Conservation (phyloP, 192 early-diverging fungal species). For the Coemansia sp. region DNA sequence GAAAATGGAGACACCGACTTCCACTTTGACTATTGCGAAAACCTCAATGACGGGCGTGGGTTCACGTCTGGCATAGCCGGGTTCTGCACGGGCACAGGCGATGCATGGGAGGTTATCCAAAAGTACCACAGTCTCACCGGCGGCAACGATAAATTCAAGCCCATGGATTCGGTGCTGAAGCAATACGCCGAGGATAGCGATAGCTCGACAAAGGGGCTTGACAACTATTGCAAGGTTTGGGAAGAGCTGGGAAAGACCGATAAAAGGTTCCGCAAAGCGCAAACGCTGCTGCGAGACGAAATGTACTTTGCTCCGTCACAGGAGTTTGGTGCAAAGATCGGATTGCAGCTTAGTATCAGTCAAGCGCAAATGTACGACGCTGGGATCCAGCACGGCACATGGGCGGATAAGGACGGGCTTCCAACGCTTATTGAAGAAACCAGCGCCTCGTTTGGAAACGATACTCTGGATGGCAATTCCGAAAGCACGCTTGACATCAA, state of each 20-base stretch:
- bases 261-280: slow-evolving; percentile 36
- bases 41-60: slow-evolving; percentile 54
- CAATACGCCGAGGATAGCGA: slow-evolving; percentile 14
- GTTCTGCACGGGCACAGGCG: slow-evolving; percentile 48
- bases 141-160: slow-evolving; percentile 34
- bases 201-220: slow-evolving; percentile 29
- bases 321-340: slow-evolving; percentile 10
- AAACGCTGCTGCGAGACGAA: slow-evolving; percentile 34
- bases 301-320: slow-evolving; percentile 49
- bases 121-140: slow-evolving; percentile 15
- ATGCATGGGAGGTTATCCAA: slow-evolving; percentile 20
- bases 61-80: slow-evolving; percentile 56
- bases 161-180: slow-evolving; percentile 13
- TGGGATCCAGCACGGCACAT: slow-evolving; percentile 35
- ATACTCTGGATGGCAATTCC: not conserved
- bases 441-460: slow-evolving; percentile 13
- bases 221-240: slow-evolving; percentile 49
- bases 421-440: slow-evolving; percentile 17
- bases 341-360: slow-evolving; percentile 28
- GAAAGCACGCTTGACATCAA: slow-evolving; percentile 18
- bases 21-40: slow-evolving; percentile 52
- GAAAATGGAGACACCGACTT: slow-evolving; percentile 43
- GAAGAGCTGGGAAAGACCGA: slow-evolving; percentile 33
- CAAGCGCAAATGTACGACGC: slow-evolving; percentile 51
- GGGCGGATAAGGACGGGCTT: slow-evolving; percentile 29